These are phyloP conservation scores for Chenopodium suecicum DNA, from an alignment of 148 eudicot species.

Conservation along the genomic window DNA sequence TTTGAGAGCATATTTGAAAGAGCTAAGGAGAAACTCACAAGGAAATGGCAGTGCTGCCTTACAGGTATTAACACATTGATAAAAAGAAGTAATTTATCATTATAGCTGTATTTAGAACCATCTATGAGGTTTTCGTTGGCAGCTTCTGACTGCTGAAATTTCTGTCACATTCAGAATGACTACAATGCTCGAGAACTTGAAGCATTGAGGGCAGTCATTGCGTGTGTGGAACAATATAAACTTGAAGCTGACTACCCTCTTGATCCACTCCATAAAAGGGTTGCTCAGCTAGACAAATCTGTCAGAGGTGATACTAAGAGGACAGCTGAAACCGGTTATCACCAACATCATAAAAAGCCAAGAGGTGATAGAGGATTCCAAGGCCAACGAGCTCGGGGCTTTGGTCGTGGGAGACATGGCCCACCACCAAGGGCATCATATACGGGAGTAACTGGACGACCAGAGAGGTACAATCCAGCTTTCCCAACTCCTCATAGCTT, in stretches of 20 bases:
- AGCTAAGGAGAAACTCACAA: conserved; percentile 56
- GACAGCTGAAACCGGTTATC: conserved; percentile 26
- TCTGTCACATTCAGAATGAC: conserved; percentile 31
- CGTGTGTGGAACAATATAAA: conserved; percentile 41
- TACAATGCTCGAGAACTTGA: conserved; percentile 54
- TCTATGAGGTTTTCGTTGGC: background rate
- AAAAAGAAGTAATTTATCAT: background rate
- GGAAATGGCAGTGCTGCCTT: conserved; percentile 42
- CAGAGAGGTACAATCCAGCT: conserved; percentile 34
- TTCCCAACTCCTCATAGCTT: conserved; percentile 29
- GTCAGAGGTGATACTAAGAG: conserved; percentile 41
- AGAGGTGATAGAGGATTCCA: conserved; percentile 34
- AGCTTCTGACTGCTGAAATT: background rate
- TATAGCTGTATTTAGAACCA: background rate
- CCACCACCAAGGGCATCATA: conserved; percentile 26
- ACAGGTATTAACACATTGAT: conserved; percentile 33
- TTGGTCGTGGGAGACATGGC: conserved; percentile 27
- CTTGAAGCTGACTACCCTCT: conserved; percentile 57
- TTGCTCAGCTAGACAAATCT: conserved; percentile 53
- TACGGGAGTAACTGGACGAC: conserved; percentile 13
- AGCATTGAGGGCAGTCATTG: conserved; percentile 43
- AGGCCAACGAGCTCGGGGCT: conserved; percentile 21
- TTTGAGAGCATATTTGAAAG: conserved; percentile 50
- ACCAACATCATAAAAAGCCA: conserved; percentile 35
- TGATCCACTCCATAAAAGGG: conserved; percentile 52